Conservation (phyloP, 352 stramenopile genomes). For the Phytophthora capsici region DNA sequence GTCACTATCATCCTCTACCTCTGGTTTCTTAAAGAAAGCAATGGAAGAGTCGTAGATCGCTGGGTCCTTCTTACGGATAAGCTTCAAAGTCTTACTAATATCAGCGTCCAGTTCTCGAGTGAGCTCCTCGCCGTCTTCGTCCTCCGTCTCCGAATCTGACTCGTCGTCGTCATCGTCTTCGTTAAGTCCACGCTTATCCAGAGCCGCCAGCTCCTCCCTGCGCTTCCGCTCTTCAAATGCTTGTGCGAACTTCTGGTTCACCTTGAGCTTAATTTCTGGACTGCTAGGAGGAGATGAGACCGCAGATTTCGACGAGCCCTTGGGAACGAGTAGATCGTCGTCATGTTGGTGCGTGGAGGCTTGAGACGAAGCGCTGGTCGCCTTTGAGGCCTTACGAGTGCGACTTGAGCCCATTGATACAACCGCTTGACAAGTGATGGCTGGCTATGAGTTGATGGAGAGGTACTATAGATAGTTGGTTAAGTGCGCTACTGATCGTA, state of each 20-base stretch:
- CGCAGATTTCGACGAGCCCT: slow-evolving; percentile 17
- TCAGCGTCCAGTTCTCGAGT: slow-evolving; percentile 75
- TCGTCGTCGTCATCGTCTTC: slow-evolving; percentile 59
- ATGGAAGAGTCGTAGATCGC: slow-evolving; percentile 92
- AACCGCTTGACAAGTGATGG: slow-evolving; percentile 15
- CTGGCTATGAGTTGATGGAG: slow-evolving; percentile 4
- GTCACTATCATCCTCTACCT: slow-evolving; percentile 29
- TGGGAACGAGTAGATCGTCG: slow-evolving; percentile 49
- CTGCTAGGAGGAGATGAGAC: slow-evolving; percentile 7
- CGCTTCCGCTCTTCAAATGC: slow-evolving; percentile 78
- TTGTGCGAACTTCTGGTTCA: slow-evolving; percentile 84
- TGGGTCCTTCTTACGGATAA: slow-evolving; percentile 92
- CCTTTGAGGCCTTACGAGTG: slow-evolving; percentile 32
- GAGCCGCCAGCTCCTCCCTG: slow-evolving; percentile 76
- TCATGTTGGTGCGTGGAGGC: neutral
- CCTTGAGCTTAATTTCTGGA: slow-evolving; percentile 54
- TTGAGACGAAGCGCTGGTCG: neutral
- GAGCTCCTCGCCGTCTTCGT: slow-evolving; percentile 85
- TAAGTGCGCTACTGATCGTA: slow-evolving; percentile 19
- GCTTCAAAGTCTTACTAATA: slow-evolving; percentile 86
- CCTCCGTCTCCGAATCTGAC: slow-evolving; percentile 82
- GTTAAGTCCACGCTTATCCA: slow-evolving; percentile 50
- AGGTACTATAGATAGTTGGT: neutral
- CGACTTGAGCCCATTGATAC: slow-evolving; percentile 18
- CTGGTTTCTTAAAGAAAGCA: slow-evolving; percentile 86